Base-by-base conservation (phyloP, 176 grass and related monocot genomes). In the Microstegium vimineum region DNA sequence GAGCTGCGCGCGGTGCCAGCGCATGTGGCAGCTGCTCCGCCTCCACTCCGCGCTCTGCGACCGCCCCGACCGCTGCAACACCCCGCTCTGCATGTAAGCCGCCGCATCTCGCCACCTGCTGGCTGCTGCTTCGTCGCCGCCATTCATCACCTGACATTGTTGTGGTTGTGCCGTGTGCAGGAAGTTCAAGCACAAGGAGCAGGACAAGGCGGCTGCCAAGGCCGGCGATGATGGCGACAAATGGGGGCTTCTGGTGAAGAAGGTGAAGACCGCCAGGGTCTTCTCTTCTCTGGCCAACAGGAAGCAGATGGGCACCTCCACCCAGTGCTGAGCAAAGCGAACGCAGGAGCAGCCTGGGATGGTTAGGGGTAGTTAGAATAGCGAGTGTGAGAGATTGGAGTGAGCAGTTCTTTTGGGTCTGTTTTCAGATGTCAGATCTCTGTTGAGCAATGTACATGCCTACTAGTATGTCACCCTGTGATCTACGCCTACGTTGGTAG, bases 1-100 rank as follows among this genome's bases (percentile, higher is more conserved):
- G 60, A 89, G 61, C 88, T 97, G 94, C 94, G 13, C 86, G 2
- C 77, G 88, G 8, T 97, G 94, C 90, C 87, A 87, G 78, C 92
- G 92, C 65, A 94, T 91, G 92, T 94, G 88, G 94, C 90, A 97
- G 78, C 83, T 97, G 69, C 94, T 97, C 69, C 88, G 86, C 63
- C 94, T 97, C 51, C 94, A 97, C 89, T 77, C 94, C 17, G 88
- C 86, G 57, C 83, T 97, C 77, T 97, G 94, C 34, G 73, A 77
- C 45, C 77, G 11, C 2, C 74, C 71, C 23, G 70, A 36, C 6
- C 4, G 62, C 73, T 97, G 94, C 86, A 77, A 87, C 61, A 91
- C 91, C 27, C 94, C 94, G 18, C 92, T 97, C 76, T 97, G 94
- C 88, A 40, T 32, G 94, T 94, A 75, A 87, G 87, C n/a, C 59